These are phyloP conservation scores for Trichoderma atrobrunneum DNA, from an alignment of 2,329 filamentous ascomycete species.

Conservation along the genomic window DNA sequence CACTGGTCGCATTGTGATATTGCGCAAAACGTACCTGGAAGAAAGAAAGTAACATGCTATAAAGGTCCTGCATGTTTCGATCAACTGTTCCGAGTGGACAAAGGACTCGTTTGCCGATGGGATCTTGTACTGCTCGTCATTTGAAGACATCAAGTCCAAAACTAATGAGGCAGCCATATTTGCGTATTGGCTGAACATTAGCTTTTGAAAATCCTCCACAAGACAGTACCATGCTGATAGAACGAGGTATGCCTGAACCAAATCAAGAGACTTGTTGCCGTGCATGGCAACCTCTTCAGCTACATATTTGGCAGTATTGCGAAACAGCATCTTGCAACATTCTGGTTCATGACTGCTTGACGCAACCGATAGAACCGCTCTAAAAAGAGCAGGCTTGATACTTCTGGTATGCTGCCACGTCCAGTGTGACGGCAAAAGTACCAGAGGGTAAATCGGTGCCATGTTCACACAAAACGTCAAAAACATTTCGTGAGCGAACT, in stretches of 20 bases:
- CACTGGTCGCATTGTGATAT: not conserved
- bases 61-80: not conserved
- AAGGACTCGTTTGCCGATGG: not conserved
- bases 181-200: conserved; percentile 23
- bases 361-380: not conserved
- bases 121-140: conserved; percentile 11
- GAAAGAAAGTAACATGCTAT: not conserved
- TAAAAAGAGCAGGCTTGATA: not conserved
- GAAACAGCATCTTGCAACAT: conserved; percentile 18
- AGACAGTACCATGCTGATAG: conserved; percentile 23
- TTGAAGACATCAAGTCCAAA: conserved; percentile 22
- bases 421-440: not conserved
- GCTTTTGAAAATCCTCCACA: conserved; percentile 16
- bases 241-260: conserved; percentile 22
- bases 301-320: conserved; percentile 19
- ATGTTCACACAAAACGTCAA: not conserved
- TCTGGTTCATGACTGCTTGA: conserved; percentile 6
- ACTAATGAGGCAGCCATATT: conserved; percentile 24
- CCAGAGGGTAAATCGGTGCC: not conserved
- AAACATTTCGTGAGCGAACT: not conserved
- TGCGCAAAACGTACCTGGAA: not conserved
- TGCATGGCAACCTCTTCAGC: conserved; percentile 20
- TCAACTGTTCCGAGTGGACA: not conserved
- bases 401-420: not conserved
- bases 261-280: conserved; percentile 22